Evolutionary conservation across 1,284 basidiomycete species (phyloP).

Genomic region (Rhodotorula sp.): DNA sequence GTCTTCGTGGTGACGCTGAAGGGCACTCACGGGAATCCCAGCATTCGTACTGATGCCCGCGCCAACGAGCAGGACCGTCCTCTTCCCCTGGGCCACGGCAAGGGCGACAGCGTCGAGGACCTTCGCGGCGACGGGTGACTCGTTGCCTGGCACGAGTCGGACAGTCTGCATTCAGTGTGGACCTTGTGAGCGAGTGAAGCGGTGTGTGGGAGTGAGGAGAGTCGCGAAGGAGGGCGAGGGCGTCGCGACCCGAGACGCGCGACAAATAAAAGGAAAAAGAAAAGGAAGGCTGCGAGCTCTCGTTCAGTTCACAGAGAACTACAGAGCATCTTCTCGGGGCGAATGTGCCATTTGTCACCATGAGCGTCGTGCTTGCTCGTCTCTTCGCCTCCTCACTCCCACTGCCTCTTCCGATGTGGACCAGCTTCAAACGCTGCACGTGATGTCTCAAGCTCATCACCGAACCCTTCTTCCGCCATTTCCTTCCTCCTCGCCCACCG

Average conservation of each 20-base stretch:
- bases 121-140: not conserved
- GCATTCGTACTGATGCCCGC: slow-evolving; percentile 90
- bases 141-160: not conserved
- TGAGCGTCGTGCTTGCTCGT: not conserved
- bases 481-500: no score
- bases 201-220: not conserved
- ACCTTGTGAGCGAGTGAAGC: not conserved
- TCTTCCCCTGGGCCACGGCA: slow-evolving; percentile 75
- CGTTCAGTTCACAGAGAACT: no score
- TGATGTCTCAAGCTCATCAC: no score
- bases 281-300: no score
- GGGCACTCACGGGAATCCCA: slow-evolving; percentile 90
- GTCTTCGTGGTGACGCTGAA: slow-evolving; percentile 55
- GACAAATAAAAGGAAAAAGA: not conserved
- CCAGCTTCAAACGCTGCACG: no score
- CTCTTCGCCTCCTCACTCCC: not conserved
- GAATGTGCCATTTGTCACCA: no score
- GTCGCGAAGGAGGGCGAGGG: not conserved
- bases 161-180: slow-evolving; percentile 7
- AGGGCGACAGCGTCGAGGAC: slow-evolving; percentile 60
- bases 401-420: not conserved
- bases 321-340: no score
- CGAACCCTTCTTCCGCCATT: no score
- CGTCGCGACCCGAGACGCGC: not conserved
- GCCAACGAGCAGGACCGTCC: slow-evolving; percentile 81